Conservation (phyloP, 75 land plant species). For the Cunninghamia lanceolata region DNA sequence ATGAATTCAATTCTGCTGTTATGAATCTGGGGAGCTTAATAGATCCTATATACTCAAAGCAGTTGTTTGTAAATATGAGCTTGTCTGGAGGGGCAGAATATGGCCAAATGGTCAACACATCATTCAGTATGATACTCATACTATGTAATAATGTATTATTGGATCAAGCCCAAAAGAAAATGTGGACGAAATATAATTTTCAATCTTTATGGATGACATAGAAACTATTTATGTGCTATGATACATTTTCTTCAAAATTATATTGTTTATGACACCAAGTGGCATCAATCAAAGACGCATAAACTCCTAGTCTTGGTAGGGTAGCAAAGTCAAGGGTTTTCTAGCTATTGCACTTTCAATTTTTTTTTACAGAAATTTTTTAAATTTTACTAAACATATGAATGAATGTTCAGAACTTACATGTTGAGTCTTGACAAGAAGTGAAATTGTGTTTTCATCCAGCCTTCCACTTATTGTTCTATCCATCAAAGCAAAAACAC, state of each 20-base stretch:
- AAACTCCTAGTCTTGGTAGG: neutral
- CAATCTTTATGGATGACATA: neutral
- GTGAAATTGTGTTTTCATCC: slow-evolving; percentile 64
- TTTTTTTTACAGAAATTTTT: neutral
- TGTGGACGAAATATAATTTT: neutral
- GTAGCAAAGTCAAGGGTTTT: neutral
- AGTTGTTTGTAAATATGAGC: neutral
- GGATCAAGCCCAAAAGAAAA: neutral
- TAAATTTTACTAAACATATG: neutral
- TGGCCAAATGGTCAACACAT: neutral
- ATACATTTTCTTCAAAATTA: neutral
- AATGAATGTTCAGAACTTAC: slow-evolving; percentile 26
- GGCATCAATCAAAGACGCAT: neutral
- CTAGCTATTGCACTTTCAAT: neutral
- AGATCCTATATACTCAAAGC: neutral
- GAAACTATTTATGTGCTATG: neutral
- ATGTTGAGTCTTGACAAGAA: slow-evolving; percentile 66
- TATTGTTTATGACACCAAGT: neutral
- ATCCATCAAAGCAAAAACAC: slow-evolving; percentile 9
- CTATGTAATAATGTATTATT: neutral
- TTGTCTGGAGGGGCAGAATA: neutral
- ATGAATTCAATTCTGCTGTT: neutral
- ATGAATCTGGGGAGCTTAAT: neutral
- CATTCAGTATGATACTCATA: neutral
- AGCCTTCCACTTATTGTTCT: slow-evolving; percentile 73